Evolutionary conservation across 208 protist genomes (phyloP).

Genomic region (Leishmania tropica): DNA sequence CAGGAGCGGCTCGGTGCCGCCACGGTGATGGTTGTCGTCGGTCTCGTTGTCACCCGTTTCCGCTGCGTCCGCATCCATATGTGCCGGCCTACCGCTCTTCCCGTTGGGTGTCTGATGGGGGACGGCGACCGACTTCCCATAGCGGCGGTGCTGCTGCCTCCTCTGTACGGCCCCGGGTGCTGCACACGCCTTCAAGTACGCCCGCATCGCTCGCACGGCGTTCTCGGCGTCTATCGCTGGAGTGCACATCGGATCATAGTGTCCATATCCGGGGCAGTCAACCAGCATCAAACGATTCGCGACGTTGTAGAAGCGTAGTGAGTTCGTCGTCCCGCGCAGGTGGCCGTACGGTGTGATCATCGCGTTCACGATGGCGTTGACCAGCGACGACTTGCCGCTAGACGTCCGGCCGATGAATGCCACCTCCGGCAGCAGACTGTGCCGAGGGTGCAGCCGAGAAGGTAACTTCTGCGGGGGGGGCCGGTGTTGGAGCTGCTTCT

Average conservation of each 20-base stretch:
- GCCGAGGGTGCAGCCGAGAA: slow-evolving; percentile 10
- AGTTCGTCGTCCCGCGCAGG: slow-evolving; percentile 80
- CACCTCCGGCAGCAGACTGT: slow-evolving; percentile 69
- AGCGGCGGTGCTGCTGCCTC: neutral
- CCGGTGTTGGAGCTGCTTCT: neutral
- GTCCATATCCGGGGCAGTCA: slow-evolving; percentile 89
- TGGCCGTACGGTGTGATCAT: slow-evolving; percentile 83
- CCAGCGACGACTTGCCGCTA: slow-evolving; percentile 85
- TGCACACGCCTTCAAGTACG: slow-evolving; percentile 51
- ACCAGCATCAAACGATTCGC: slow-evolving; percentile 70
- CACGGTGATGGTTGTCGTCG: neutral
- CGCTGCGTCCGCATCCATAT: neutral
- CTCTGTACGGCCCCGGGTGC: slow-evolving; percentile 8
- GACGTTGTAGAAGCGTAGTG: slow-evolving; percentile 81
- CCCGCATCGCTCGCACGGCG: slow-evolving; percentile 70
- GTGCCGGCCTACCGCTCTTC: neutral
- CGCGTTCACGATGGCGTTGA: slow-evolving; percentile 89
- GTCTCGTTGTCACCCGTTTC: neutral
- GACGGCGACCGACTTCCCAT: neutral
- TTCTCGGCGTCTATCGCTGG: slow-evolving; percentile 69
- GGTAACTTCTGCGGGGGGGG: neutral
- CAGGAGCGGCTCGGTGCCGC: neutral
- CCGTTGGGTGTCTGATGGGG: neutral
- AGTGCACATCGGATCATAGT: slow-evolving; percentile 77
- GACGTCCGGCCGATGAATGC: slow-evolving; percentile 88